Percentiles rank a stretch among this genome's conserved stretches.
Conservation (phyloP, 257 asterid genomes). For the Solanum etuberosum region DNA sequence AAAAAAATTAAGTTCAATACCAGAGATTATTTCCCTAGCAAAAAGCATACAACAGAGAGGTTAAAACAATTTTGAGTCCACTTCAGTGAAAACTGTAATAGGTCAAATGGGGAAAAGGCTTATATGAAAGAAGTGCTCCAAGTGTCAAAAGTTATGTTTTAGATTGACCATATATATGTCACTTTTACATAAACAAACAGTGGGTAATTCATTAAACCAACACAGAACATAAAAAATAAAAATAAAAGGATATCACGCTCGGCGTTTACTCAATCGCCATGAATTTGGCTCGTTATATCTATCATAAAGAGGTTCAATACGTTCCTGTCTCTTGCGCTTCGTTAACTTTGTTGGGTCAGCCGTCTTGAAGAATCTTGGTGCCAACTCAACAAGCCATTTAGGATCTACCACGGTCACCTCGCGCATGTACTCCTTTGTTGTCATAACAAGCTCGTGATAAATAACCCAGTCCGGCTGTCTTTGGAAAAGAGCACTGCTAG, state of each 20-base stretch:
- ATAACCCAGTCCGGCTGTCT: slow-evolving; percentile 97
- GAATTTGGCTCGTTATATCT: slow-evolving; percentile 90
- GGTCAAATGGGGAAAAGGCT: background rate
- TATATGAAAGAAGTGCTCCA: background rate
- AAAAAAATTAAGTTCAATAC: background rate
- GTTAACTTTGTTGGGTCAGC: slow-evolving; percentile 89
- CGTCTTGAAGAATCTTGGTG: slow-evolving; percentile 84
- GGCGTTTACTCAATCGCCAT: slow-evolving; percentile 94
- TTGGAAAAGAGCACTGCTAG: slow-evolving; percentile 89
- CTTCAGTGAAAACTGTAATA: background rate
- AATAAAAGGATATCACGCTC: slow-evolving; percentile 33
- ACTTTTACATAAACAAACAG: background rate
- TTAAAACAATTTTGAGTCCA: background rate
- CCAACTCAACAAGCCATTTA: slow-evolving; percentile 92
- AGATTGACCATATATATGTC: background rate
- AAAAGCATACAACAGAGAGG: background rate
- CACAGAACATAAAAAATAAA: background rate
- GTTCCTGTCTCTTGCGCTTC: slow-evolving; percentile 96
- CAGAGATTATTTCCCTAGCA: background rate
- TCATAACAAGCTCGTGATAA: slow-evolving; percentile 89
- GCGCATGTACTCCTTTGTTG: slow-evolving; percentile 93
- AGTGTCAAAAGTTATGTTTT: background rate
- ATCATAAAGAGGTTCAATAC: slow-evolving; percentile 87
- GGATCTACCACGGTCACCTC: slow-evolving; percentile 88
- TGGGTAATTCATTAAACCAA: background rate